phyloP scores from a whole-genome alignment of 306 rosid genomes.

The Cucurbita ficifolia region DNA sequence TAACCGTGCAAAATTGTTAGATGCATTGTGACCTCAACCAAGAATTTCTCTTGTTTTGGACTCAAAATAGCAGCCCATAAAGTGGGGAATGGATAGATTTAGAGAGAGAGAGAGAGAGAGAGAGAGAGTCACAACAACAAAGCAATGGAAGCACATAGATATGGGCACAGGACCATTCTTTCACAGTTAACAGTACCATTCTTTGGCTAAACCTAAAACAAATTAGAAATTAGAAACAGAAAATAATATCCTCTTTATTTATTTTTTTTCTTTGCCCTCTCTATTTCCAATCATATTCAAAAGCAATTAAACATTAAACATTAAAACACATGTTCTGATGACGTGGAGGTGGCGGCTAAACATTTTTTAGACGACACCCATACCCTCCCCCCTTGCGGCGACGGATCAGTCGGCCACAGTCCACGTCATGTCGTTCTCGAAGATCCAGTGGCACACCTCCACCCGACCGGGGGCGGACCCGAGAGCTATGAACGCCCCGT shows the following conservation, averaged over 20 bases:
- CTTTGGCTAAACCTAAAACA: not conserved
- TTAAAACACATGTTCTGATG: not conserved
- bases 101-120: not conserved
- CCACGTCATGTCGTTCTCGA: constrained; percentile 92
- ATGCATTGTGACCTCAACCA: no score
- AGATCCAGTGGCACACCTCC: constrained; percentile 96
- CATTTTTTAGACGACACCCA: constrained; percentile 31
- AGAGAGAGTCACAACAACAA: constrained; percentile 5
- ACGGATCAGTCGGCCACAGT: constrained; percentile 39
- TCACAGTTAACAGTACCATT: not conserved
- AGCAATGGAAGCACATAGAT: constrained; percentile 11
- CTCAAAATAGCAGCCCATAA: no score
- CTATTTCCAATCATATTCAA: not conserved
- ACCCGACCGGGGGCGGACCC: constrained; percentile 80
- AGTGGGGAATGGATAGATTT: not conserved
- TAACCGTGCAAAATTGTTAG: no score
- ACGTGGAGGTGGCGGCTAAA: constrained; percentile 19
- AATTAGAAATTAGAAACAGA: not conserved
- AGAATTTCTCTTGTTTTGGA: no score
- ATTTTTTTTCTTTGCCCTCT: not conserved
- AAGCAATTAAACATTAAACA: constrained; percentile 10
- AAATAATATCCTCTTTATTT: not conserved
- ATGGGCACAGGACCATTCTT: constrained; percentile 46
- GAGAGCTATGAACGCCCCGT: constrained; percentile 69
- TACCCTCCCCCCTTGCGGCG: not conserved